Evolutionary conservation across 257 asterid genomes (phyloP).

Genomic region (Forsythia viridissima): DNA sequence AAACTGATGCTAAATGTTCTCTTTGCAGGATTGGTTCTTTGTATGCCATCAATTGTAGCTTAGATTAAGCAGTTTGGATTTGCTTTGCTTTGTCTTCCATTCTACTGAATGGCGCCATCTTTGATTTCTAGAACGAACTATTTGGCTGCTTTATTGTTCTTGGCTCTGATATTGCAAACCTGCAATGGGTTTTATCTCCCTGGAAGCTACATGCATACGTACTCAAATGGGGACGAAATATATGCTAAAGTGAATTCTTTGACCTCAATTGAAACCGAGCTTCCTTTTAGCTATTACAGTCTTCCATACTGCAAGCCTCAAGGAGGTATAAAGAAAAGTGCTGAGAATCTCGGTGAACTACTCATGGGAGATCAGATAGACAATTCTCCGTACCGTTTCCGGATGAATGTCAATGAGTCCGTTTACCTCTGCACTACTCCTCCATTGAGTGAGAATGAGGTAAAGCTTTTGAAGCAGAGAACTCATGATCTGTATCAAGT

Average conservation of each 20-base stretch:
- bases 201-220: slow-evolving; percentile 43
- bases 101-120: slow-evolving; percentile 38
- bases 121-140: slow-evolving; percentile 37
- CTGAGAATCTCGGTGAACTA: slow-evolving; percentile 49
- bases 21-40: not conserved
- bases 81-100: slow-evolving; percentile 23
- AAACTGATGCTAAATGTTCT: not conserved
- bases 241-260: slow-evolving; percentile 43
- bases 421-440: slow-evolving; percentile 42
- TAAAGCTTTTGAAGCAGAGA: slow-evolving; percentile 50
- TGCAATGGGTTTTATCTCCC: slow-evolving; percentile 49
- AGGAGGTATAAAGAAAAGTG: slow-evolving; percentile 43
- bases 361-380: slow-evolving; percentile 50
- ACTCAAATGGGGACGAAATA: slow-evolving; percentile 27
- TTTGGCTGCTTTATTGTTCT: slow-evolving; percentile 30
- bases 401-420: slow-evolving; percentile 43
- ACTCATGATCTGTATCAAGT: slow-evolving; percentile 49
- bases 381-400: slow-evolving; percentile 46
- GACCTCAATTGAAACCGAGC: slow-evolving; percentile 51
- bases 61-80: slow-evolving; percentile 21
- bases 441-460: slow-evolving; percentile 38
- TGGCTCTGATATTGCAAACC: slow-evolving; percentile 31
- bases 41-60: slow-evolving; percentile 16
- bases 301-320: slow-evolving; percentile 41
- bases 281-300: slow-evolving; percentile 46